Conservation (phyloP, 805 yeast species). For the Spathaspora girioi region DNA sequence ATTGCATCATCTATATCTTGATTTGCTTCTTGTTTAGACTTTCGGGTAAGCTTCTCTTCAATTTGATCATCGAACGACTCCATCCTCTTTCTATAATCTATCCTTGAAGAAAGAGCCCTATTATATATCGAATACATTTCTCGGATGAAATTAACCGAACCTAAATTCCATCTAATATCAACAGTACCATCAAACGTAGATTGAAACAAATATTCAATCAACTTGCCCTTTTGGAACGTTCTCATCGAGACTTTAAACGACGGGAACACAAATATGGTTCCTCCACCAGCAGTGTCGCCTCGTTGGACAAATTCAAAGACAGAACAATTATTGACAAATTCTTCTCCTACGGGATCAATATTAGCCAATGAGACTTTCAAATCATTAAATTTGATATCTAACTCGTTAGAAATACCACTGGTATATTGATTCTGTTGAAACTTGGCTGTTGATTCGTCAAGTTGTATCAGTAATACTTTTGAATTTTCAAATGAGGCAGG, state of each 20-base stretch:
- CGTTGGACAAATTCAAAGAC: slow-evolving; percentile 54
- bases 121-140: slow-evolving; percentile 91
- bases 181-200: slow-evolving; percentile 86
- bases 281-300: slow-evolving; percentile 67
- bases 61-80: slow-evolving; percentile 10
- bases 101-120: slow-evolving; percentile 63
- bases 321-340: slow-evolving; percentile 38
- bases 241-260: slow-evolving; percentile 71
- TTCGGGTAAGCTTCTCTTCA: slow-evolving; percentile 6
- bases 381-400: slow-evolving; percentile 60
- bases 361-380: slow-evolving; percentile 67
- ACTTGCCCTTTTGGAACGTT: slow-evolving; percentile 54
- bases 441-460: slow-evolving; percentile 53
- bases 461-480: slow-evolving; percentile 63
- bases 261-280: slow-evolving; percentile 77
- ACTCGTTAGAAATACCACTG: slow-evolving; percentile 47
- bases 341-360: slow-evolving; percentile 49
- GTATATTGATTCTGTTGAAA: slow-evolving; percentile 47
- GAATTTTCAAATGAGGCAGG: slow-evolving; percentile 81
- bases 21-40: slow-evolving; percentile 14
- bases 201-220: slow-evolving; percentile 63
- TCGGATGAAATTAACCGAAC: slow-evolving; percentile 82
- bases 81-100: slow-evolving; percentile 21
- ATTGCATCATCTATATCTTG: slow-evolving; percentile 33
- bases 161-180: slow-evolving; percentile 90